phyloP scores from a whole-genome alignment of 176 grass and related monocot genomes.

The Aechmea fasciata region DNA sequence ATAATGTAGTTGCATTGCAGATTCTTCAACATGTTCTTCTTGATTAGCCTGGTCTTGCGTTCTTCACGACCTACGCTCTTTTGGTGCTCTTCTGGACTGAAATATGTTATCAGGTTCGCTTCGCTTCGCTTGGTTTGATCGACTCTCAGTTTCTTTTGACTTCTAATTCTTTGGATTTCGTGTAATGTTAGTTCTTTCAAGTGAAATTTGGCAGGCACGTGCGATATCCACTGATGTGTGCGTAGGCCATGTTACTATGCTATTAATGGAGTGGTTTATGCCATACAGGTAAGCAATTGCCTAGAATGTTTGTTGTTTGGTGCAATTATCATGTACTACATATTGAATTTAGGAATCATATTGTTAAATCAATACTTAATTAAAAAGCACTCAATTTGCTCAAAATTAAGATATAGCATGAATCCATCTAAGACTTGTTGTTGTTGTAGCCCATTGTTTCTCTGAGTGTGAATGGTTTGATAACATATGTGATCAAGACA shows the following conservation, averaged over 20 bases:
- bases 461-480: not conserved
- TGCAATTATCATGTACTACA: no score
- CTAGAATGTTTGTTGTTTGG: not conserved
- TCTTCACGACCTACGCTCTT: slow-evolving; percentile 94
- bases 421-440: no score
- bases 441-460: not conserved
- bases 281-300: slow-evolving; percentile 50
- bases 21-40: slow-evolving; percentile 93
- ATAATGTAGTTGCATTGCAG: slow-evolving; percentile 27
- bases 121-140: not conserved
- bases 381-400: no score
- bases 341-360: no score
- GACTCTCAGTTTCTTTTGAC: not conserved
- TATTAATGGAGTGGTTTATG: slow-evolving; percentile 77
- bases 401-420: no score
- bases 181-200: not conserved
- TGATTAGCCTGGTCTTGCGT: slow-evolving; percentile 90
- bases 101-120: slow-evolving; percentile 82
- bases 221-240: slow-evolving; percentile 75
- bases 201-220: slow-evolving; percentile 49
- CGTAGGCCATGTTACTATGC: slow-evolving; percentile 79
- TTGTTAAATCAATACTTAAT: no score
- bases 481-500: not conserved
- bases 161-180: not conserved
- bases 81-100: slow-evolving; percentile 98